Evolutionary conservation across 1,284 basidiomycete species (phyloP).

Genomic region (Apiotrichum akiyoshidainum): DNA sequence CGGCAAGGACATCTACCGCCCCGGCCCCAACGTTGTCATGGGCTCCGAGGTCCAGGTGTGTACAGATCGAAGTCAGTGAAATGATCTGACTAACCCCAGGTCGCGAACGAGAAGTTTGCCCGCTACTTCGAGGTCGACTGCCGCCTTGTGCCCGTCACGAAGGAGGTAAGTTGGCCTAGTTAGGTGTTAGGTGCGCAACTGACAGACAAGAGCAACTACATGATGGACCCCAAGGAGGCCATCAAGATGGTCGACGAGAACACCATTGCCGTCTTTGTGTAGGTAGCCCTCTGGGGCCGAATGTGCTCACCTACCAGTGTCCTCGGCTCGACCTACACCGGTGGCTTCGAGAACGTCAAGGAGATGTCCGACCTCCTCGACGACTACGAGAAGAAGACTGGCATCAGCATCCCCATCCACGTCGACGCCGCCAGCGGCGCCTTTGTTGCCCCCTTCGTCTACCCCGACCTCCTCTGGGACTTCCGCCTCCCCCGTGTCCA

Average conservation of each 20-base stretch:
- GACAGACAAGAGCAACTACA: slow-evolving; percentile 60
- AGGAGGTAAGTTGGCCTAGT: slow-evolving; percentile 17
- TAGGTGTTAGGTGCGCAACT: no score
- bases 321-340: slow-evolving; percentile 73
- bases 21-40: slow-evolving; percentile 59
- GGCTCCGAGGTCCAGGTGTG: slow-evolving; percentile 68
- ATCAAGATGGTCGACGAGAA: slow-evolving; percentile 90
- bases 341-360: slow-evolving; percentile 87
- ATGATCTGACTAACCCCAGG: slow-evolving; percentile 2
- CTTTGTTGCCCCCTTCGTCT: slow-evolving; percentile 62
- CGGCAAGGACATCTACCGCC: slow-evolving; percentile 81
- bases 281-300: slow-evolving; percentile 16
- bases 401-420: slow-evolving; percentile 77
- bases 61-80: not conserved
- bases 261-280: slow-evolving; percentile 52
- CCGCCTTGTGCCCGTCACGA: slow-evolving; percentile 12
- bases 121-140: slow-evolving; percentile 57
- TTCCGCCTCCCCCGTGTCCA: slow-evolving; percentile 83
- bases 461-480: slow-evolving; percentile 76
- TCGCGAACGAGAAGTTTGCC: slow-evolving; percentile 82
- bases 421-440: slow-evolving; percentile 63
- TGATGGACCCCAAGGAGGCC: slow-evolving; percentile 76
- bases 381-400: slow-evolving; percentile 77
- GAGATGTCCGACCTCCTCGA: slow-evolving; percentile 82
- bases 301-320: slow-evolving; percentile 19